Percentiles rank a stretch among this genome's conserved stretches.
Conservation (phyloP, 176 grass and related monocot genomes). For the Aegilops speltoides region DNA sequence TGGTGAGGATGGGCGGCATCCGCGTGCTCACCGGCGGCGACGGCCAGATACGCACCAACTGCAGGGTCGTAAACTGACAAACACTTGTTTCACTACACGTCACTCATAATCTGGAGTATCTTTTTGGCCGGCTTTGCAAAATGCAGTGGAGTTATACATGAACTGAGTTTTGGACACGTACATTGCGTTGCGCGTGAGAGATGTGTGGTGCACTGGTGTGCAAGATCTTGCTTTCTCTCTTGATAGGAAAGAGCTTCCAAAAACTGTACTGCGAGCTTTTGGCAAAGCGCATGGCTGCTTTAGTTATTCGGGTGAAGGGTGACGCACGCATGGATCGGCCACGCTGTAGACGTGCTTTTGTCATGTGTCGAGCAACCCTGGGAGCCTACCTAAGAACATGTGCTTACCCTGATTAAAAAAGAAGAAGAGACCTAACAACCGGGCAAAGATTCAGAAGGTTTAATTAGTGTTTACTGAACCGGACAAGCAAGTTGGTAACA, state of each 20-base stretch:
- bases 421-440: no score
- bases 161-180: not conserved
- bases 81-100: not conserved
- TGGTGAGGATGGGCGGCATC: conserved; percentile 62
- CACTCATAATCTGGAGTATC: not conserved
- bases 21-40: conserved; percentile 49
- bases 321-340: not conserved
- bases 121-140: not conserved
- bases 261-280: not conserved
- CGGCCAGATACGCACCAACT: conserved; percentile 55
- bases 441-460: no score
- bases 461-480: no score
- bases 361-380: conserved; percentile 16
- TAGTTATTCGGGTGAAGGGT: not conserved
- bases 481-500: no score
- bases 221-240: not conserved
- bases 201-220: not conserved
- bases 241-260: not conserved
- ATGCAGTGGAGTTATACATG: not conserved
- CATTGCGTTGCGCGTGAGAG: not conserved
- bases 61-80: conserved; percentile 45
- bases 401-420: not conserved
- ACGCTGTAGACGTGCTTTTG: not conserved
- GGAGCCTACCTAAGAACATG: not conserved
- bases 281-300: not conserved